These are phyloP conservation scores for Serendipita sp. DNA, from an alignment of 768 basidiomycete genomes.

Conservation along the genomic window DNA sequence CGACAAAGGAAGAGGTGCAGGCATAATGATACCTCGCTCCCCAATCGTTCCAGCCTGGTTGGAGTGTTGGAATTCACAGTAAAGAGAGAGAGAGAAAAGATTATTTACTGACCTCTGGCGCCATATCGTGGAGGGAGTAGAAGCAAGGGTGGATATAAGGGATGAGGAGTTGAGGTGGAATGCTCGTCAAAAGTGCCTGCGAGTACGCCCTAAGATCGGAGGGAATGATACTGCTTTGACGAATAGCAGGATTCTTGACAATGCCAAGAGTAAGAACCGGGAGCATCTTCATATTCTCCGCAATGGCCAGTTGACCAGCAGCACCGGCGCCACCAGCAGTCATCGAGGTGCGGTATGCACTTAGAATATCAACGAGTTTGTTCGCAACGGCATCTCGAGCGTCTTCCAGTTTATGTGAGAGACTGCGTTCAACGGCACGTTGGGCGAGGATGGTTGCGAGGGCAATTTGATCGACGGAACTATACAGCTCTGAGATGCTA, in stretches of 20 bases:
- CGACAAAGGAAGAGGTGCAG: slow-evolving; percentile 74
- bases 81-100: background rate
- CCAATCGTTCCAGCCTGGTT: slow-evolving; percentile 75
- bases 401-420: slow-evolving; percentile 78
- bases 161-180: slow-evolving; percentile 80
- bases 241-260: slow-evolving; percentile 88
- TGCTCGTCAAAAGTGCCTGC: slow-evolving; percentile 74
- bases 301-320: slow-evolving; percentile 80
- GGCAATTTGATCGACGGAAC: slow-evolving; percentile 78
- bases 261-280: slow-evolving; percentile 81
- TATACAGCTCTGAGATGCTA: slow-evolving; percentile 77
- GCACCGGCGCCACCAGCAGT: slow-evolving; percentile 87
- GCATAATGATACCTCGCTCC: slow-evolving; percentile 76
- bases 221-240: slow-evolving; percentile 93
- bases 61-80: slow-evolving; percentile 5
- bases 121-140: slow-evolving; percentile 94
- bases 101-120: slow-evolving; percentile 48
- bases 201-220: slow-evolving; percentile 93
- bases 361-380: slow-evolving; percentile 68
- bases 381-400: slow-evolving; percentile 71
- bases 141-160: slow-evolving; percentile 92
- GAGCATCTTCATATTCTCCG: slow-evolving; percentile 88
- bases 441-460: slow-evolving; percentile 71
- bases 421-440: slow-evolving; percentile 81
- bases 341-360: slow-evolving; percentile 90